These are phyloP conservation scores for Meyerozyma carpophila DNA, from an alignment of 1,139 yeast genomes.

Conservation along the genomic window DNA sequence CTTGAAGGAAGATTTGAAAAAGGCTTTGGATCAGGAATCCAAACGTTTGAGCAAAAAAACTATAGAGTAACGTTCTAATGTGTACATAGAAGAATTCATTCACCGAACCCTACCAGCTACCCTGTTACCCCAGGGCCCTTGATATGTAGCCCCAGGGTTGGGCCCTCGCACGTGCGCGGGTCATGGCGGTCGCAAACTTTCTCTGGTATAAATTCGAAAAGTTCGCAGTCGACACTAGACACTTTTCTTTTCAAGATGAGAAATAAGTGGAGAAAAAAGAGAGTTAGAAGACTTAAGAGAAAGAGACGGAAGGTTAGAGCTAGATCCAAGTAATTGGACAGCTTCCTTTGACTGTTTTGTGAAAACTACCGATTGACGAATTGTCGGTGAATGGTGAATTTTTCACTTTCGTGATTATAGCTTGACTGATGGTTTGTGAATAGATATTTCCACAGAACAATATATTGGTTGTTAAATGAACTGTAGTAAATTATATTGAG, in stretches of 20 bases:
- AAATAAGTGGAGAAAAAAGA: constrained; percentile 98
- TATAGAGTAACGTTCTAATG: constrained; percentile 10
- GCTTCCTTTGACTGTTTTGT: constrained; percentile 1
- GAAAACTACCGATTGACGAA: background rate
- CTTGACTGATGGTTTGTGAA: background rate
- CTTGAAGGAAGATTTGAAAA: constrained; percentile 33
- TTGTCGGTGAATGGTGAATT: background rate
- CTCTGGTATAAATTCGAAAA: constrained; percentile 10
- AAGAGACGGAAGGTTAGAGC: constrained; percentile 99
- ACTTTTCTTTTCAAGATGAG: constrained; percentile 55
- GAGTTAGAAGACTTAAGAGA: constrained; percentile 99
- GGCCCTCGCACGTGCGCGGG: background rate
- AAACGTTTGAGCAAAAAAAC: constrained; percentile 16
- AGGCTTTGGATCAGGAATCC: constrained; percentile 46
- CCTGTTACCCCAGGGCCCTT: no score
- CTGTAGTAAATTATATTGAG: background rate
- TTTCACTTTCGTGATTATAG: background rate
- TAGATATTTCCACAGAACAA: background rate
- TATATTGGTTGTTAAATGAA: background rate
- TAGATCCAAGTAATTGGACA: constrained; percentile 88
- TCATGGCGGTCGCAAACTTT: constrained; percentile 8
- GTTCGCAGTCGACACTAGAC: constrained; percentile 15
- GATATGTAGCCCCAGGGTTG: background rate
- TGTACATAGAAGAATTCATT: background rate
- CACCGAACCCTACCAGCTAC: background rate